A percentile compares a stretch with the other conserved stretches of the same genome.
These are phyloP conservation scores for Botrytis pseudocinerea DNA, from an alignment of 2,329 filamentous ascomycete genomes.

Conservation along the genomic window DNA sequence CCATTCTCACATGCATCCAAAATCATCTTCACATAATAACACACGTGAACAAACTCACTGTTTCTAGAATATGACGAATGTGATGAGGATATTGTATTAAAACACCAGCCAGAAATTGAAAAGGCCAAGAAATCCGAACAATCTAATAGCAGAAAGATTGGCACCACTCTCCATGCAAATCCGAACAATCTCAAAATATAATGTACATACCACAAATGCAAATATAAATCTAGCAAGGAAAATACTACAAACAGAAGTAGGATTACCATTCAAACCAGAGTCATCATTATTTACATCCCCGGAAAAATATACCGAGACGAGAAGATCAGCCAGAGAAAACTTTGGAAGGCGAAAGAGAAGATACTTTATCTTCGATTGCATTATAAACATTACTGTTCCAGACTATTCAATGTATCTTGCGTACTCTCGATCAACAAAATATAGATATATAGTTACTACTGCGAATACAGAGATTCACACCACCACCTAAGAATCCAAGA, in stretches of 20 bases:
- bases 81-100: not conserved
- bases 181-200: not conserved
- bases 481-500: not conserved
- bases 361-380: rapidly evolving
- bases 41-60: not conserved
- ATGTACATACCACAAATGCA: too few relatives aligned
- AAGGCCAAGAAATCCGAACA: not conserved
- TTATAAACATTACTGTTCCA: not conserved
- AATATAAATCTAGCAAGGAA: not conserved
- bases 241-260: not conserved
- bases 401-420: rapidly evolving
- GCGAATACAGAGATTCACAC: not conserved
- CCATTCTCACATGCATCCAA: not conserved
- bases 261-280: not conserved
- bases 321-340: not conserved
- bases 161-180: not conserved
- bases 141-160: not conserved
- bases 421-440: not conserved
- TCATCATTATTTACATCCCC: not conserved
- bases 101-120: not conserved
- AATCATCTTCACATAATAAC: not conserved
- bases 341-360: not conserved
- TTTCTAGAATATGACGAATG: not conserved
- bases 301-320: not conserved
- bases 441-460: not conserved